Evolutionary conservation across 1,284 basidiomycete species (phyloP).

Genomic region (Leccinum cinnamomeum): DNA sequence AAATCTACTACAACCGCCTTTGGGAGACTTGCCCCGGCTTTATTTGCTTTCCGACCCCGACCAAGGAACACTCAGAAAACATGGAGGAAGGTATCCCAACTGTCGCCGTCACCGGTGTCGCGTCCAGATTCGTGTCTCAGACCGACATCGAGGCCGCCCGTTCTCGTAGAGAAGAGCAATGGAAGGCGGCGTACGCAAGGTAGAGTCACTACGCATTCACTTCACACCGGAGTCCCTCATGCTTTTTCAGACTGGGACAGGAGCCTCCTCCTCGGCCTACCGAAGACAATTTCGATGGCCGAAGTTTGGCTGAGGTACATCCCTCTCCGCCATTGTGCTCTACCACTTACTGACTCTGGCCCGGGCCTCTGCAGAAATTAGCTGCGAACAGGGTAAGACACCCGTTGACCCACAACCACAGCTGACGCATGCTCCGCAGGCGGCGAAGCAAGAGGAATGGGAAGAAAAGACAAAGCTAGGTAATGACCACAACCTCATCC

Average conservation of each 20-base stretch:
- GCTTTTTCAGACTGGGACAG: conserved; percentile 67
- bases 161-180: conserved; percentile 77
- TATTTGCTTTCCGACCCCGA: conserved; percentile 21
- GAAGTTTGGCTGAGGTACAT: conserved; percentile 87
- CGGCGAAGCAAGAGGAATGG: conserved; percentile 92
- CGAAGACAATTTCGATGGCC: conserved; percentile 80
- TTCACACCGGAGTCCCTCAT: conserved; percentile 11
- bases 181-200: conserved; percentile 92
- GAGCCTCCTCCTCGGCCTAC: conserved; percentile 79
- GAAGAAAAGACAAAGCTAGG: conserved; percentile 90
- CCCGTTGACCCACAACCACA: conserved; percentile 13
- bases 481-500: conserved; percentile 27
- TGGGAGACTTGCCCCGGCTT: not conserved
- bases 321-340: conserved; percentile 12
- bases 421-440: conserved; percentile 44
- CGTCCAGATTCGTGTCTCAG: conserved; percentile 79
- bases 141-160: conserved; percentile 79
- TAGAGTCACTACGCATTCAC: conserved; percentile 32
- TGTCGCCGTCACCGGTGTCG: conserved; percentile 63
- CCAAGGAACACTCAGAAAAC: conserved; percentile 2
- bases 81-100: conserved; percentile 62
- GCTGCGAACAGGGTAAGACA: conserved; percentile 72
- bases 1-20: conserved; percentile 15
- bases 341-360: conserved; percentile 36
- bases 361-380: conserved; percentile 58